Percentiles rank a stretch among this genome's conserved stretches.
phyloP scores from a whole-genome alignment of 2,329 filamentous ascomycete species.

The Calonectria pseudoturangicola region DNA sequence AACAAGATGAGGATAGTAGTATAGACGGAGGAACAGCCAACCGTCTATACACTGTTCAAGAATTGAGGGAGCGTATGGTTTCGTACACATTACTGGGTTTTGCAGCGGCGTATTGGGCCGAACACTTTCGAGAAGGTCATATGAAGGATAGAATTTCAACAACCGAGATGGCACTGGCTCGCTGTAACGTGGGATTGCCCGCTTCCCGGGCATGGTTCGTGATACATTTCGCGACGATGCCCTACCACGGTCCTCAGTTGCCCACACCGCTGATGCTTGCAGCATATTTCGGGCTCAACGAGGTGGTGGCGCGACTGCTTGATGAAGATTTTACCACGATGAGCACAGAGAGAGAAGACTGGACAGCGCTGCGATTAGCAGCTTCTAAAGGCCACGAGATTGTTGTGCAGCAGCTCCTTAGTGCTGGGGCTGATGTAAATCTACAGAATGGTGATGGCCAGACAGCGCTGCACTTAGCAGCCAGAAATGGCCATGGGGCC shows the following conservation, averaged over 20 bases:
- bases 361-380: conserved; percentile 2
- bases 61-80: background rate
- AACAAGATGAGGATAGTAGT: no score
- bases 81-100: conserved; percentile 26
- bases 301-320: conserved; percentile 24
- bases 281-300: conserved; percentile 26
- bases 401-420: conserved; percentile 24
- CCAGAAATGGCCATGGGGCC: conserved; percentile 14
- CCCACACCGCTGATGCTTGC: conserved; percentile 4
- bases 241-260: background rate
- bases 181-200: background rate
- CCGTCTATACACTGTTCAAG: no score
- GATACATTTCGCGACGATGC: background rate
- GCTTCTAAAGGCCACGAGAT: background rate
- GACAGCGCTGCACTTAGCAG: conserved; percentile 17
- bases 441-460: background rate
- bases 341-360: background rate
- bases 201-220: background rate
- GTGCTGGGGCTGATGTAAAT: conserved; percentile 17
- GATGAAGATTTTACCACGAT: background rate
- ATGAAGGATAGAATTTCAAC: background rate
- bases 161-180: background rate
- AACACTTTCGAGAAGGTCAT: conserved; percentile 28
- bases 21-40: no score
- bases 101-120: conserved; percentile 36